These are phyloP conservation scores for Pichia manshurica DNA, from an alignment of 805 yeast species.

Conservation along the genomic window DNA sequence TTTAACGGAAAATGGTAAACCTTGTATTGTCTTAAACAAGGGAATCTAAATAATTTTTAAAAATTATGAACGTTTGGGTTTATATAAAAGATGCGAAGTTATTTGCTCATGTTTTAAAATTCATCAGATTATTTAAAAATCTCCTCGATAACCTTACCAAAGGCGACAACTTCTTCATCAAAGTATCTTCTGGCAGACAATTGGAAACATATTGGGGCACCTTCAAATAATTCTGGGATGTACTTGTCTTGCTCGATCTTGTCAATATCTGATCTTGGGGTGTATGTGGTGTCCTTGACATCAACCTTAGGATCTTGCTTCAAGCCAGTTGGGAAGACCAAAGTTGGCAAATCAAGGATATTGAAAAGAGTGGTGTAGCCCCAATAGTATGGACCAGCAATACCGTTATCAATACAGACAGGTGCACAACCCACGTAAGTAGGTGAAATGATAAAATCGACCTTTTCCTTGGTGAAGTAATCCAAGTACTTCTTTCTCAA, in stretches of 20 bases:
- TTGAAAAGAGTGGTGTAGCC: conserved; percentile 75
- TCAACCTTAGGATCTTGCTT: conserved; percentile 49
- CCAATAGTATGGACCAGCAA: conserved; percentile 58
- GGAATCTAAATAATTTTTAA: too few relatives aligned
- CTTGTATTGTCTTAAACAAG: too few relatives aligned
- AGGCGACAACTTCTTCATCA: conserved; percentile 50
- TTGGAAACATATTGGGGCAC: conserved; percentile 53
- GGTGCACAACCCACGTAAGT: conserved; percentile 71
- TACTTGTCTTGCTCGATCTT: conserved; percentile 43
- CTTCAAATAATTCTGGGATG: conserved; percentile 40
- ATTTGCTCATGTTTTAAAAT: neutral
- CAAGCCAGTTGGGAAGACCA: conserved; percentile 57
- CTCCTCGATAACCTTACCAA: conserved; percentile 28
- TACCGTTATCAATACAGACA: conserved; percentile 42
- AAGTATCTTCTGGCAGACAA: conserved; percentile 47
- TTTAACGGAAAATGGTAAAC: too few relatives aligned
- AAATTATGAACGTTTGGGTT: neutral
- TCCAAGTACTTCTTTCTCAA: conserved; percentile 54
- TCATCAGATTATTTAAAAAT: conserved; percentile 13
- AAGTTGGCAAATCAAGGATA: conserved; percentile 63
- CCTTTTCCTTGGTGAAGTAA: conserved; percentile 45
- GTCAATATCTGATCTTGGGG: conserved; percentile 43
- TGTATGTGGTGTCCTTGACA: conserved; percentile 36
- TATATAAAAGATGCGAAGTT: neutral
- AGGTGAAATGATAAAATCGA: conserved; percentile 66